Evolutionary conservation across 352 stramenopile species (phyloP), one percentile per base, ranked within the genome.

Genomic region (Globisporangium emineosum): DNA sequence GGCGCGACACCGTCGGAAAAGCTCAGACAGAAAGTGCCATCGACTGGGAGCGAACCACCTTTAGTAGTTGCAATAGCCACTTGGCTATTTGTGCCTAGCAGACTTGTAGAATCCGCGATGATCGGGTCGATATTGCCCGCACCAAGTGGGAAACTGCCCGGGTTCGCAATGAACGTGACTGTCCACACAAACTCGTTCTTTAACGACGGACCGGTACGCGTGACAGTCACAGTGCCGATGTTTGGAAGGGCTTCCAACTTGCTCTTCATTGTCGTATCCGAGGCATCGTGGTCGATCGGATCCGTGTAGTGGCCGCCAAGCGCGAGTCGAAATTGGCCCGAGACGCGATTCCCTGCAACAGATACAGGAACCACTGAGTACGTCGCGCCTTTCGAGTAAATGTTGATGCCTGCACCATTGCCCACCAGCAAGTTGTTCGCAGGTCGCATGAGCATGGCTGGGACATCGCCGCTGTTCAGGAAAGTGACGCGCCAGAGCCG

Each of bases 111-210:
- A 43, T 92, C 82, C 5, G 70, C 54, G 2, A 69, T 56, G n/a
- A 90, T 51, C 2, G 67, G 57, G 25, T 83, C 75, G 25, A 94
- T 73, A 54, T 92, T 77, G 1, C 84, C 86, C 3, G 84, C 69
- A 10, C 86, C 86, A 33, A 91, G 72, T 6, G 96, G 96, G 70
- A 98, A 98, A 49, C 88, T 93, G 17, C 94, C 95, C 19, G 94
- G 94, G 62, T 98, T 98, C 1, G 90, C 81, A 1, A 81, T 66
- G 70, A 99, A 99, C 7, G 93, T 98, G 54, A 99, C 79, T 17
- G 76, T 88, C 97, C 97, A 99, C 17, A 78, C 78, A 64, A 98
- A 99, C 53, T 93, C 88, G 42, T 86, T 88, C 55, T 94, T 91
- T 13, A 96, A 72, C 2, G 90, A 90, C 9, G 96, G 96, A 0